phyloP scores from a whole-genome alignment of 2,329 filamentous ascomycete genomes.

The Dothistroma septosporum region DNA sequence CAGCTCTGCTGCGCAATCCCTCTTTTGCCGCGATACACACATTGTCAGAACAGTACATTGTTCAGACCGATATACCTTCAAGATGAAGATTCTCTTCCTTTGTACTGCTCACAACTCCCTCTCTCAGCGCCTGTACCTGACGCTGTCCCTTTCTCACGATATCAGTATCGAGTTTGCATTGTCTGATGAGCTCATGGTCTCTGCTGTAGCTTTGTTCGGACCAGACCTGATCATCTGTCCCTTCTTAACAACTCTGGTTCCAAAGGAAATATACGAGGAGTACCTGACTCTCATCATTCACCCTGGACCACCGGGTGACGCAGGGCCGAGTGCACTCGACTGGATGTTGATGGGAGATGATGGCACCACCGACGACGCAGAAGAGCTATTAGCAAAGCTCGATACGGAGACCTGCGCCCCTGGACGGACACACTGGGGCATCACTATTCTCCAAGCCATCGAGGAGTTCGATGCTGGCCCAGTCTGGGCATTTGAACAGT shows the following conservation, averaged over 20 bases:
- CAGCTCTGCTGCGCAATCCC: not conserved
- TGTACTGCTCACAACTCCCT: slow-evolving; percentile 46
- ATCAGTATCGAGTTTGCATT: slow-evolving; percentile 41
- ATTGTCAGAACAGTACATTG: not conserved
- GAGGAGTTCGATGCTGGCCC: slow-evolving; percentile 44
- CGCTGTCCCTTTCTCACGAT: slow-evolving; percentile 36
- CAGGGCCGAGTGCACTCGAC: slow-evolving; percentile 42
- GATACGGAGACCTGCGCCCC: slow-evolving; percentile 21
- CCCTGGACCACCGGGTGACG: slow-evolving; percentile 43
- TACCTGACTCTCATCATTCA: slow-evolving; percentile 42
- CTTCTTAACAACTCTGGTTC: slow-evolving; percentile 40
- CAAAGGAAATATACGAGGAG: slow-evolving; percentile 37
- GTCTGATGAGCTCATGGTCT: slow-evolving; percentile 35
- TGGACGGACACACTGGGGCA: slow-evolving; percentile 42
- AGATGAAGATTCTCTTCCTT: slow-evolving; percentile 43
- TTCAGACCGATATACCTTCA: not conserved
- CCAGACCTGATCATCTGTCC: slow-evolving; percentile 44
- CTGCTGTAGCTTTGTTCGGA: slow-evolving; percentile 37
- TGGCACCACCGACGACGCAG: slow-evolving; percentile 34
- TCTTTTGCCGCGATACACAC: slow-evolving; percentile 2
- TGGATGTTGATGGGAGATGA: slow-evolving; percentile 45
- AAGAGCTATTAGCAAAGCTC: slow-evolving; percentile 30
- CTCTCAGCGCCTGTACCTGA: slow-evolving; percentile 40
- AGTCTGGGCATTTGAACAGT: slow-evolving; percentile 45
- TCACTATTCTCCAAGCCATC: slow-evolving; percentile 41